phyloP scores from a whole-genome alignment of 768 basidiomycete species.

The Trametes gibbosa region DNA sequence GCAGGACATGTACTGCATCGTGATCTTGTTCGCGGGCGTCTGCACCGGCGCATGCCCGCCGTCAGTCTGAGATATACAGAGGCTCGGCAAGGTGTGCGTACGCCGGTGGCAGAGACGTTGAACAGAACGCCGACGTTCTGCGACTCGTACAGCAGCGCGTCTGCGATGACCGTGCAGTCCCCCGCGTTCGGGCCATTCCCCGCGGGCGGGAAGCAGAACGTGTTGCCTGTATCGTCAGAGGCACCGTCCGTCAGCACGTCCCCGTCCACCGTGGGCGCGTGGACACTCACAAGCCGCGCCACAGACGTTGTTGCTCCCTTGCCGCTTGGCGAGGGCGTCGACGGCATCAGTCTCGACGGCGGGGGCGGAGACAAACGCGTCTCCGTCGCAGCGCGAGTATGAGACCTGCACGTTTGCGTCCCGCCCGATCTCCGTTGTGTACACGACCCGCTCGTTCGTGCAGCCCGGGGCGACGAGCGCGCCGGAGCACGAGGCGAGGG shows the following conservation, averaged over 20 bases:
- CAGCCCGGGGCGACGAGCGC: neutral
- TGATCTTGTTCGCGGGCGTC: slow-evolving; percentile 36
- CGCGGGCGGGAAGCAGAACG: slow-evolving; percentile 44
- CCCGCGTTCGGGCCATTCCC: slow-evolving; percentile 47
- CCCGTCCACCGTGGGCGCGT: neutral
- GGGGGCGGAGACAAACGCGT: neutral
- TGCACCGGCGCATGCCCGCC: neutral
- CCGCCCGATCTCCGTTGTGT: slow-evolving; percentile 37
- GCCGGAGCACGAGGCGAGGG: neutral
- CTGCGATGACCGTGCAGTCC: slow-evolving; percentile 49
- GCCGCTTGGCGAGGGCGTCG: slow-evolving; percentile 21
- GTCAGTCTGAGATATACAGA: neutral
- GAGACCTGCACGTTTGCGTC: slow-evolving; percentile 43
- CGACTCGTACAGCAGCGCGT: slow-evolving; percentile 46
- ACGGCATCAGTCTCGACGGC: neutral
- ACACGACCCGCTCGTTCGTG: slow-evolving; percentile 6
- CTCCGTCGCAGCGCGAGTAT: slow-evolving; percentile 32
- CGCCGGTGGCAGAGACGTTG: slow-evolving; percentile 7
- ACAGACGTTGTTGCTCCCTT: slow-evolving; percentile 38
- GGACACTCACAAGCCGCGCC: slow-evolving; percentile 37
- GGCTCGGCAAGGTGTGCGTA: neutral
- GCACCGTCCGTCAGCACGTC: neutral
- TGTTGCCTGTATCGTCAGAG: slow-evolving; percentile 22
- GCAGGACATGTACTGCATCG: slow-evolving; percentile 43
- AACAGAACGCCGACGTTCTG: slow-evolving; percentile 40